Base-by-base conservation (phyloP, 768 basidiomycete genomes). In the Sutorius australiensis region DNA sequence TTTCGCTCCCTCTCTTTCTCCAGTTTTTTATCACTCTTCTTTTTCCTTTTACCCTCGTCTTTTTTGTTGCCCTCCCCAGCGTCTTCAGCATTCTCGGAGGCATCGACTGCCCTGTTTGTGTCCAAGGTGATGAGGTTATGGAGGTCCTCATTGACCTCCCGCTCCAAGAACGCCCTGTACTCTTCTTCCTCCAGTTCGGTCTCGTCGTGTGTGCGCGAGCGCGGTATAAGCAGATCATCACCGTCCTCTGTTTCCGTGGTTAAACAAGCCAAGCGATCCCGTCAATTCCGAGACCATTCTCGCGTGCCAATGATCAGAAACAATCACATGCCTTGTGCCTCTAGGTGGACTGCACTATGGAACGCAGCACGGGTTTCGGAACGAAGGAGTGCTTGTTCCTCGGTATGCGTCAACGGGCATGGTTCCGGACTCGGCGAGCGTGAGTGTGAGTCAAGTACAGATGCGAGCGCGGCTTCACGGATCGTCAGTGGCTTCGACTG, bases 301-400 rank as follows among this genome's bases (percentile, higher is more conserved):
- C 3, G 6, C 6, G 39, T 47, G 7, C 5, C 24, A 38, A 31
- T 9, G 14, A 16, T 6, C 24, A 42, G 8, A 55, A 28, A 24
- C 13, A 43, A 40, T 24, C 14, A 49, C 13, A 34, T 56, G 60
- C 64, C 66, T 58, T 57, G 54, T 21, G 6, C 24, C 0, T 50
- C 50, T 0, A 46, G 21, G 21, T 56, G 55, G 3, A 73, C 53
- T 12, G 74, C 75, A 1, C 65, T 65, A 51, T 89, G 85, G 70
- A 99, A 98, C 0, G 89, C 95, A 1, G 83, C 77, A 21, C 92
- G 89, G 0, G 90, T 93, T 67, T 97, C 94, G 33, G 79, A 74
- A 13, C 88, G 84, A 19, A 99, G 78, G 0, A 72, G 75, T 1
- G 71, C 73, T 68, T 95, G 89, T 64, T 95, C 92, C 67, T 92